Evolutionary conservation across 129 eudicot genomes (phyloP), one percentile per base, ranked within the genome.

Genomic region (Heracleum sosnowskyi): DNA sequence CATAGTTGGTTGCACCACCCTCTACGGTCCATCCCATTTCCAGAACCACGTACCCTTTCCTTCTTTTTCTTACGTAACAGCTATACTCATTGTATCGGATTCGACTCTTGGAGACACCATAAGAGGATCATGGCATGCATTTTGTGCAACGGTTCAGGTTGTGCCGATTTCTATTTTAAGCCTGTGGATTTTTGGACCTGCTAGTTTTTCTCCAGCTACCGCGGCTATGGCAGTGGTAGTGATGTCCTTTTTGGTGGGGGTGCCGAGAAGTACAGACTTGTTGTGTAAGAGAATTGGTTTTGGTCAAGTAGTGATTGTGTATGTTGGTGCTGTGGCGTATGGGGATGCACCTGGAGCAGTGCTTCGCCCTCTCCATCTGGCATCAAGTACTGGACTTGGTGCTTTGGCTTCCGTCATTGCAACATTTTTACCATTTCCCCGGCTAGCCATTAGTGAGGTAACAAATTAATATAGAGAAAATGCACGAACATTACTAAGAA

Each of bases 301-400:
- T 41, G 98, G 89, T 69, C 98, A 93, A 73, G 73, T 90, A 6
- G 96, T 93, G 82, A 84, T 93, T 0, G 92, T 93, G 8, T 90
- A 82, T 17, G 89, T 86, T n/a, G 93, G 90, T 53, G 89, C 88
- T 22, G 90, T 87, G 66, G 79, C 80, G 72, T 80, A 80, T 9
- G 85, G 96, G 0, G 69, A 63, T 3, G 42, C 28, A 0, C 76
- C 81, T 3, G 79, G 68, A 40, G 81, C 84, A 20, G 76, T 82
- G 69, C 81, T 83, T 72, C 96, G 80, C 35, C 98, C 98, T 36
- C 57, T 87, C 11, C 88, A 87, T 81, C 80, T 93, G 55, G 97
- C 96, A 0, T 82, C 88, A 2, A 90, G 98, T 79, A 90, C 98
- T 0, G 90, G 79, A 0, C 89, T 90, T 15, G 98, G 98, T 22